These are phyloP conservation scores for Leishmania martiniquensis DNA, from an alignment of 208 protist genomes.

Conservation along the genomic window DNA sequence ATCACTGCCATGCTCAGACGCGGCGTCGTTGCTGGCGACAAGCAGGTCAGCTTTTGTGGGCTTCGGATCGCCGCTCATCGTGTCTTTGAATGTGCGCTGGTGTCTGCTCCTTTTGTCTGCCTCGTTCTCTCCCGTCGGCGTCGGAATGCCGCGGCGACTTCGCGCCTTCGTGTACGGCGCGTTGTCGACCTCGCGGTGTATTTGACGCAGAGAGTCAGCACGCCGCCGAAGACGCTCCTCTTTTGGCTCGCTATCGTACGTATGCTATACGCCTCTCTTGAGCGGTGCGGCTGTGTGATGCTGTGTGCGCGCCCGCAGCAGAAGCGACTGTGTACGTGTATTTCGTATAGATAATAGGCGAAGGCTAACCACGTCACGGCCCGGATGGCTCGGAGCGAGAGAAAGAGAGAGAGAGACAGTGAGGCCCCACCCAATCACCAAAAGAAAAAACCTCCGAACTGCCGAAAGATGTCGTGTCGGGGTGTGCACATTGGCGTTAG, in stretches of 20 bases:
- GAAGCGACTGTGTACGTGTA: not conserved
- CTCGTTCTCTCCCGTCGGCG: no score
- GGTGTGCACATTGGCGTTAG: not conserved
- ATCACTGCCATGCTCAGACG: slow-evolving; percentile 29
- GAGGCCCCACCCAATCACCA: not conserved
- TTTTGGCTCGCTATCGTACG: not conserved
- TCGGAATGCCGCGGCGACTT: not conserved
- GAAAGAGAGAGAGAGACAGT: not conserved
- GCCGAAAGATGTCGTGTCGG: not conserved
- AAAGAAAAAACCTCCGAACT: not conserved
- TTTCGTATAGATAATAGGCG: not conserved
- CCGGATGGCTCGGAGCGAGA: not conserved
- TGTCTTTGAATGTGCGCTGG: not conserved
- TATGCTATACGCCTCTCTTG: no score
- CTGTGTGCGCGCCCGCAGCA: slow-evolving; percentile 4
- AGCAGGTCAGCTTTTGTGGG: slow-evolving; percentile 7
- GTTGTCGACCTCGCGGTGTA: not conserved
- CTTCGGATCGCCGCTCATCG: slow-evolving; percentile 19
- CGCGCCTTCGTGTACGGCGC: not conserved
- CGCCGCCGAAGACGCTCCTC: not conserved
- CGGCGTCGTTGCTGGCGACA: slow-evolving; percentile 21
- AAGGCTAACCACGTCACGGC: not conserved
- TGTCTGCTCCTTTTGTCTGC: no score
- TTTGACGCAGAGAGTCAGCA: no score
- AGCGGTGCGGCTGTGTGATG: slow-evolving; percentile 8